A percentile compares a stretch with the other conserved stretches of the same genome.
Evolutionary conservation across 2,329 filamentous ascomycete species (phyloP).

Genomic region (Sporothrix luriei): DNA sequence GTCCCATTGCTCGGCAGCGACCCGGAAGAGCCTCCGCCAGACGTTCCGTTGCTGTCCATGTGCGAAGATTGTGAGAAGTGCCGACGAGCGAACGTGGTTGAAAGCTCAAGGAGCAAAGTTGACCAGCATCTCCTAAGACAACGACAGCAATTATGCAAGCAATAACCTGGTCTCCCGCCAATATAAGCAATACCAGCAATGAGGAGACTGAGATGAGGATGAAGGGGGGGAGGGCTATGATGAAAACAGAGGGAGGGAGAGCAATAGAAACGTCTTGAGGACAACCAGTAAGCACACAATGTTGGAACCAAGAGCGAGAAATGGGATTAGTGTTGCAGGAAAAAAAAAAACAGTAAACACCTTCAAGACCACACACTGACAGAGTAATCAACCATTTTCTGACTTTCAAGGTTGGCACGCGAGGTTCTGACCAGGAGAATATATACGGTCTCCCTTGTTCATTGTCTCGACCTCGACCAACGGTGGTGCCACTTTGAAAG

Average conservation of each 20-base stretch:
- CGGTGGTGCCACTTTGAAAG: not conserved
- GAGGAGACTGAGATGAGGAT: not conserved
- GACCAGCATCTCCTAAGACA: not conserved
- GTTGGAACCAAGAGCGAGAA: not conserved
- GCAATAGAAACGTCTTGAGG: not conserved
- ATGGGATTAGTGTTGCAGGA: not conserved
- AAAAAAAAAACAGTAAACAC: not conserved
- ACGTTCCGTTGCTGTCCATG: slow-evolving; percentile 7
- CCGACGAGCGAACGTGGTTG: not conserved
- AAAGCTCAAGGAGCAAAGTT: not conserved
- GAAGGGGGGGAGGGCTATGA: not conserved
- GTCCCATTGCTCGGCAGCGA: not conserved
- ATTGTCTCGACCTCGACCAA: slow-evolving; percentile 1
- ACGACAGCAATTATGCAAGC: not conserved
- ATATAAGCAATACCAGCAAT: not conserved
- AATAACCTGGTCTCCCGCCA: not conserved
- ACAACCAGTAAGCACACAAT: not conserved
- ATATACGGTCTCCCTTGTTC: slow-evolving; percentile 2
- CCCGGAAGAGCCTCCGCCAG: not conserved
- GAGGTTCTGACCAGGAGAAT: not conserved
- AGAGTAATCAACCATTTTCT: not conserved
- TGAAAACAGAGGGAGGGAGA: not conserved
- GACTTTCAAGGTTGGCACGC: not conserved
- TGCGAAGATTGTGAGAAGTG: not conserved
- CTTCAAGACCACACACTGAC: not conserved